phyloP scores from a whole-genome alignment of 2,329 filamentous ascomycete species.

The Clarireedia hainanense region DNA sequence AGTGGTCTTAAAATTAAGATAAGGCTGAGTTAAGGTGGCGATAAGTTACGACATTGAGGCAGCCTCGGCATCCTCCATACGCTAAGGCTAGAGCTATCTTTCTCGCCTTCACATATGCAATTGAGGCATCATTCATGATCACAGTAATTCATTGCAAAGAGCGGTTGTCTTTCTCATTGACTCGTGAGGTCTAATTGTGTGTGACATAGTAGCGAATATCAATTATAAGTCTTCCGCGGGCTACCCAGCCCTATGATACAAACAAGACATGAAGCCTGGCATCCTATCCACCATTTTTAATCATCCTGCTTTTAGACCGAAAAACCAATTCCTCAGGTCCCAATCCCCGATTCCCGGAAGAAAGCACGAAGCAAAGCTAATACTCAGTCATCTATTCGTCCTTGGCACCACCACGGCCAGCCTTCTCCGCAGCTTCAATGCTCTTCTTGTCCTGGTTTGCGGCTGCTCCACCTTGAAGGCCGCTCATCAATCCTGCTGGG shows the following conservation, averaged over 20 bases:
- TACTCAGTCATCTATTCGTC: constrained; percentile 46
- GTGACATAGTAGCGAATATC: neutral
- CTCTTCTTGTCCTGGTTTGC: constrained; percentile 90
- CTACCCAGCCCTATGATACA: constrained; percentile 7
- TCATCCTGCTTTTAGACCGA: neutral
- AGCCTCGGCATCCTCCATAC: neutral
- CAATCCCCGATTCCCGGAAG: neutral
- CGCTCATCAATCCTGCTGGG: constrained; percentile 71
- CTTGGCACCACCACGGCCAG: constrained; percentile 63
- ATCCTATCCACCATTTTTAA: neutral
- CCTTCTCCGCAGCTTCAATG: constrained; percentile 70
- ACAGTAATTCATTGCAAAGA: too few relatives aligned
- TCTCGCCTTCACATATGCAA: neutral
- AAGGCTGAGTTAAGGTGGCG: constrained; percentile 8
- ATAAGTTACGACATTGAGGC: neutral
- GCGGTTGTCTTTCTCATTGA: too few relatives aligned
- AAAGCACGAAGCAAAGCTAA: neutral
- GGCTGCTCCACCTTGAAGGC: constrained; percentile 56
- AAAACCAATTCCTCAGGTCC: neutral
- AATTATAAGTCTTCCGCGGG: neutral
- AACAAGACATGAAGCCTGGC: neutral
- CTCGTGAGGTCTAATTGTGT: neutral
- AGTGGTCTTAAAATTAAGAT: neutral
- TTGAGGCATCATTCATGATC: neutral
- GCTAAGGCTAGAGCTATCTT: neutral